Conservation (phyloP, 75 land plant species). For the Picea glauca region DNA sequence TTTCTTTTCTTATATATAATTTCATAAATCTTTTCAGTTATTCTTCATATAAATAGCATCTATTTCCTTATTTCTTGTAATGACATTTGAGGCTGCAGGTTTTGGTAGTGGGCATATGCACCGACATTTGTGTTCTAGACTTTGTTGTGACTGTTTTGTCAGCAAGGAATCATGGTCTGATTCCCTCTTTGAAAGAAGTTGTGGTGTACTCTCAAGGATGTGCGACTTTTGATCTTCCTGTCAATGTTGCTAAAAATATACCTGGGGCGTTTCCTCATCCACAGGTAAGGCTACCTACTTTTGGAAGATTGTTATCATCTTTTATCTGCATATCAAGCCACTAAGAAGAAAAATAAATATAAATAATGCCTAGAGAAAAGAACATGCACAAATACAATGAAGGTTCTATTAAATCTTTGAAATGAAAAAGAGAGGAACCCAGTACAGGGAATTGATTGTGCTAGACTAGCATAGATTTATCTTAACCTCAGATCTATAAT, state of each 20-base stretch:
- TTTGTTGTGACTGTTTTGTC: constrained; percentile 73
- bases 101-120: constrained; percentile 83
- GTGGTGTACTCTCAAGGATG: constrained; percentile 72
- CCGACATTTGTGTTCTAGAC: constrained; percentile 89
- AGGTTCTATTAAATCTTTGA: too few relatives aligned
- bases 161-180: constrained; percentile 65
- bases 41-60: background rate
- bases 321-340: too few relatives aligned
- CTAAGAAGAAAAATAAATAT: too few relatives aligned
- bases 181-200: constrained; percentile 75
- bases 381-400: too few relatives aligned
- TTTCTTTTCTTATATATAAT: background rate
- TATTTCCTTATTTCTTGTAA: background rate
- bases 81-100: constrained; percentile 33
- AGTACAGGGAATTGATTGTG: too few relatives aligned
- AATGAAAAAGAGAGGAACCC: too few relatives aligned
- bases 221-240: constrained; percentile 79
- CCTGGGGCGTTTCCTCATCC: constrained; percentile 72
- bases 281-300: constrained; percentile 44
- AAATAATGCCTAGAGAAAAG: too few relatives aligned
- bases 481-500: too few relatives aligned
- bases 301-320: too few relatives aligned
- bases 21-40: background rate
- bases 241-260: constrained; percentile 44
- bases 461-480: too few relatives aligned